These are phyloP conservation scores for Plasmodium inui DNA, from an alignment of 169 alveolate genomes.

Conservation along the genomic window DNA sequence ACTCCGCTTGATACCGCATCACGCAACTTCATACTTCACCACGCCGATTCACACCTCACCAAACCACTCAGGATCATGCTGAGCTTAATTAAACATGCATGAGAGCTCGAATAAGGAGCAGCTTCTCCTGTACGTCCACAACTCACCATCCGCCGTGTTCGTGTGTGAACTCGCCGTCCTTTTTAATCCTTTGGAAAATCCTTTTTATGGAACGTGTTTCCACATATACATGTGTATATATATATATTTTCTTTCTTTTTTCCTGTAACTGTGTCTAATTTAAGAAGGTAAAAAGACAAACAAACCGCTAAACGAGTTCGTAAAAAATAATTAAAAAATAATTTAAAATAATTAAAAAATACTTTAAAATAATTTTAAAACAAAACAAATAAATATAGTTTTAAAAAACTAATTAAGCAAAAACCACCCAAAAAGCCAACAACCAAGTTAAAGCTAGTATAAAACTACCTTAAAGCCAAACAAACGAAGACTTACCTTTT, in stretches of 20 bases:
- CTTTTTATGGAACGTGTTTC: not conserved
- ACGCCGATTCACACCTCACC: not conserved
- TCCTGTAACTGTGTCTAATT: not conserved
- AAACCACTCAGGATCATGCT: not conserved
- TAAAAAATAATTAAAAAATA: not conserved
- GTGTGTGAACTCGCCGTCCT: not conserved
- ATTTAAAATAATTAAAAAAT: not conserved
- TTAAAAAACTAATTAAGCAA: not conserved
- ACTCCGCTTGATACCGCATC: not conserved
- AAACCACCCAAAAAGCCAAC: not conserved
- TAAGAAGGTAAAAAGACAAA: not conserved
- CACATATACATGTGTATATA: not conserved
- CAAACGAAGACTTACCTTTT: not conserved
- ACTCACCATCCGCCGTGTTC: not conserved
- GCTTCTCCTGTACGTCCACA: not conserved
- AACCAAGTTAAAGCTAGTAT: slow-evolving; percentile 2
- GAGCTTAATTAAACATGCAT: not conserved
- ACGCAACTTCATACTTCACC: not conserved
- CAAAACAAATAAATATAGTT: not conserved
- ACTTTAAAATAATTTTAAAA: not conserved
- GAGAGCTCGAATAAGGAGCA: not conserved
- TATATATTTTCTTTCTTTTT: not conserved
- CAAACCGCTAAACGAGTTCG: not conserved
- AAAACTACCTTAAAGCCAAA: not conserved
- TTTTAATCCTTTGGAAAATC: not conserved